These are phyloP conservation scores for Sphaerobolus stellatus DNA, from an alignment of 1,284 basidiomycete species.

Conservation along the genomic window DNA sequence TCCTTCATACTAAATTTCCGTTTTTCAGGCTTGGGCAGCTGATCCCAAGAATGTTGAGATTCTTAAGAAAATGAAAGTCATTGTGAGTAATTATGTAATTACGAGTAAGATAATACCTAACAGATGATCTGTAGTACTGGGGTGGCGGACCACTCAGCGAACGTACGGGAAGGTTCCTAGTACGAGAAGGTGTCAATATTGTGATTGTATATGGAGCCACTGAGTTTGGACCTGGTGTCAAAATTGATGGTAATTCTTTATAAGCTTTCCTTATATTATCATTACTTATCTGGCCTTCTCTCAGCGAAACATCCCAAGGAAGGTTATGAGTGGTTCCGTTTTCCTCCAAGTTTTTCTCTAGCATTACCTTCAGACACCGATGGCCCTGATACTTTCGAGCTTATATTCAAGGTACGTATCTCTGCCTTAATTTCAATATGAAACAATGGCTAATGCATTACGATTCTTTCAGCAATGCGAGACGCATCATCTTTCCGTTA, in stretches of 20 bases:
- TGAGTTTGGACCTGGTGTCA: neutral
- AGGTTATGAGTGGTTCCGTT: slow-evolving; percentile 10
- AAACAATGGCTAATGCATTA: neutral
- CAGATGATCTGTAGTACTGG: neutral
- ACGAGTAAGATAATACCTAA: neutral
- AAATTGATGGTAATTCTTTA: neutral
- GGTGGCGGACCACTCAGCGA: neutral
- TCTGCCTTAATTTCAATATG: neutral
- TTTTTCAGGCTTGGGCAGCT: slow-evolving; percentile 22
- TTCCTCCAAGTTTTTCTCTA: neutral
- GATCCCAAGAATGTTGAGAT: slow-evolving; percentile 19
- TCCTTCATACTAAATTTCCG: neutral
- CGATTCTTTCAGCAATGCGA: neutral
- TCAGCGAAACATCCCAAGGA: neutral
- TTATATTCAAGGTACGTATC: neutral
- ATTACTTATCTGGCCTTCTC: neutral
- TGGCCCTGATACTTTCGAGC: neutral
- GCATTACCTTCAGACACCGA: neutral
- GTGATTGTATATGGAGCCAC: neutral
- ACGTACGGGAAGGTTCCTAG: neutral
- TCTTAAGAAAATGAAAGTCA: slow-evolving; percentile 15
- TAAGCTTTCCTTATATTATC: neutral
- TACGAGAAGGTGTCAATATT: neutral
- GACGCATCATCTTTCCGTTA: slow-evolving; percentile 19
- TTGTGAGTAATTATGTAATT: slow-evolving; percentile 14